A percentile compares a stretch with the other conserved stretches of the same genome.
These are phyloP conservation scores for Thielaviopsis musarum DNA, from an alignment of 2,329 filamentous ascomycete species.

Conservation along the genomic window DNA sequence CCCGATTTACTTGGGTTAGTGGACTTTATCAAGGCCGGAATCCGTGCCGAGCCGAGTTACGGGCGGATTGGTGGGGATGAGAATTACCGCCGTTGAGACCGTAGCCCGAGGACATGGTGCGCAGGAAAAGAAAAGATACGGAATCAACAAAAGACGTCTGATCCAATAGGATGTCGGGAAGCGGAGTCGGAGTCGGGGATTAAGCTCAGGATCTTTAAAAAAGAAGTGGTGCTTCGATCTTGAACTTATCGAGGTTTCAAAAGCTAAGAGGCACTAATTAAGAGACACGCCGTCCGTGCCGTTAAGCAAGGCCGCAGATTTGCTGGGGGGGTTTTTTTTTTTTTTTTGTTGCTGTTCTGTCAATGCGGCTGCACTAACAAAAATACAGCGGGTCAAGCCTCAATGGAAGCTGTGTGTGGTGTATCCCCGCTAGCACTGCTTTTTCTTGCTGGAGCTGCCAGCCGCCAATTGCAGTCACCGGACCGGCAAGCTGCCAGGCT, in stretches of 20 bases:
- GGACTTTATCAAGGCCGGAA: background rate
- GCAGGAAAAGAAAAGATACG: background rate
- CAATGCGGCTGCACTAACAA: background rate
- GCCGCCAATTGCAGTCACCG: background rate
- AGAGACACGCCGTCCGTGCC: background rate
- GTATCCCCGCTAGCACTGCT: background rate
- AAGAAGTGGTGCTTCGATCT: background rate
- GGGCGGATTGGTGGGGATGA: background rate
- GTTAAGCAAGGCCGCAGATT: background rate
- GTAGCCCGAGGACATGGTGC: slow-evolving; percentile 62
- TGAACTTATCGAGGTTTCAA: background rate
- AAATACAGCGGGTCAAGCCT: background rate
- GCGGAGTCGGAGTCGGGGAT: background rate
- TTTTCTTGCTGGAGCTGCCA: background rate
- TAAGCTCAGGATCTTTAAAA: too few relatives aligned
- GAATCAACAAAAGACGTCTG: background rate
- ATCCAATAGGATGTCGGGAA: background rate
- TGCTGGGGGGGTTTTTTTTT: too few relatives aligned
- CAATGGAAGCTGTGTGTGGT: background rate
- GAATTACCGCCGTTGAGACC: slow-evolving; percentile 58
- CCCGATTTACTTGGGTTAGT: background rate
- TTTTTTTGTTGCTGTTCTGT: too few relatives aligned
- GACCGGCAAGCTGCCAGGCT: background rate
- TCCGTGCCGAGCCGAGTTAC: background rate
- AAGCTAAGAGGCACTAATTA: background rate